Base-by-base conservation (phyloP, 768 basidiomycete species). In the Lactarius hengduanensis region DNA sequence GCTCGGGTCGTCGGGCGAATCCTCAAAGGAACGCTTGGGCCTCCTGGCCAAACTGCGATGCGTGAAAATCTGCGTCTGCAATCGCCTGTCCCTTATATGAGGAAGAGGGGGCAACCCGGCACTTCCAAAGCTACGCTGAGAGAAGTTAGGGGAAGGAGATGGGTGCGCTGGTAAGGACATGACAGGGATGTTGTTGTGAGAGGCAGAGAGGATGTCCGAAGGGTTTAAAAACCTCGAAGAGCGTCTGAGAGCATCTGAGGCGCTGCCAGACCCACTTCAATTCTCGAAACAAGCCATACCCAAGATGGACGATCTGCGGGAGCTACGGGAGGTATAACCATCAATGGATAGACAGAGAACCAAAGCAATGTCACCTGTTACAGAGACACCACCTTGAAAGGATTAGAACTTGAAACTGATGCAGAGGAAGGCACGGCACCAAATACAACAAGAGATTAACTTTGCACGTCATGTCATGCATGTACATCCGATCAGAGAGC, bases 11-110 rank as follows among this genome's bases (percentile, higher is more conserved):
- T 57, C 41, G 2, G 65, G 65, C 26, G 65, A 20, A 34, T 66
- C 65, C 26, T 66, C 65, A 20, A 66, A 66, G 32, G 61, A 57
- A 41, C 65, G 65, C 40, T 26, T 66, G 2, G 65, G 22, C 6
- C 65, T 56, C 26, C 57, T 36, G 13, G 50, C n/a, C 11, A 66
- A 50, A 40, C 65, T 66, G 4, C 65, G 61, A 18, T 66, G 65
- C 7, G 65, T 62, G 40, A 66, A 66, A 16, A 66, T 28, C 57
- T 59, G 65, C 18, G 57, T 11, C 32, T 59, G 57, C 58, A 62
- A 54, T 2, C 1, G 28, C 20, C n/a, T 22, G 11, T 61, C 62
- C n/a, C 11, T 26, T 43, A 66, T 66, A 13, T 0, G 41, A 15
- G 65, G 65, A 59, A 66, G 65, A 30, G 45, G 18, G 26, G 65